Evolutionary conservation across 2,329 filamentous ascomycete genomes (phyloP), one percentile per base, ranked within the genome.

Genomic region (Ambrosiella beaveri): DNA sequence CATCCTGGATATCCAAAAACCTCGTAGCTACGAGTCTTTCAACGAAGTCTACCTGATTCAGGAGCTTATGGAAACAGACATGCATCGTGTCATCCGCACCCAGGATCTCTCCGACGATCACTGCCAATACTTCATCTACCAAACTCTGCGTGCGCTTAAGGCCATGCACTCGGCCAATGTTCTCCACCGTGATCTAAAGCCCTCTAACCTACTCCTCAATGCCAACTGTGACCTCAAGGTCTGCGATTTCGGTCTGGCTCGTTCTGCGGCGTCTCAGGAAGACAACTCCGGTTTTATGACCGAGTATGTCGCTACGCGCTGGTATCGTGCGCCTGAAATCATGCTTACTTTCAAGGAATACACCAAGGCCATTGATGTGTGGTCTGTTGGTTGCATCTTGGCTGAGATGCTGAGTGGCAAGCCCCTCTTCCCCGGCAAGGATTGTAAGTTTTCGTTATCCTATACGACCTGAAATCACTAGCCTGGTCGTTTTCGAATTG

Each of bases 251-350:
- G 93, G 93, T 68, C 81, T 98, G 59, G 93, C 93, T 54, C 84
- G 90, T 67, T 97, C 91, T 8, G 93, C 93, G 11, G 93, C 93
- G 7, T 96, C 91, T 8, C 94, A 94, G 64, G 93, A 98, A 68
- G 93, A 98, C 71, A 98, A 98, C 74, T 96, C 91, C n/a, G 93
- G 93, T 19, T 98, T 98, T 80, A 98, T 98, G 93, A 98, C 93
- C 13, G 93, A 98, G 94, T 98, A 98, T 70, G 93, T 98, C 59
- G 93, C 93, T 56, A 98, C 93, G 52, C 85, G 93, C 67, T 98
- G 93, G 93, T 98, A 98, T 73, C 89, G 93, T 71, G 93, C 93
- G 5, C 93, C 93, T 2, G 93, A 98, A 71, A 98, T 98, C 71
- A 98, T 98, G 93, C 85, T 98, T 74, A 98, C 93, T 11, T 98